Evolutionary conservation across 805 yeast genomes (phyloP), one percentile per base, ranked within the genome.

Genomic region (Millerozyma acaciae): DNA sequence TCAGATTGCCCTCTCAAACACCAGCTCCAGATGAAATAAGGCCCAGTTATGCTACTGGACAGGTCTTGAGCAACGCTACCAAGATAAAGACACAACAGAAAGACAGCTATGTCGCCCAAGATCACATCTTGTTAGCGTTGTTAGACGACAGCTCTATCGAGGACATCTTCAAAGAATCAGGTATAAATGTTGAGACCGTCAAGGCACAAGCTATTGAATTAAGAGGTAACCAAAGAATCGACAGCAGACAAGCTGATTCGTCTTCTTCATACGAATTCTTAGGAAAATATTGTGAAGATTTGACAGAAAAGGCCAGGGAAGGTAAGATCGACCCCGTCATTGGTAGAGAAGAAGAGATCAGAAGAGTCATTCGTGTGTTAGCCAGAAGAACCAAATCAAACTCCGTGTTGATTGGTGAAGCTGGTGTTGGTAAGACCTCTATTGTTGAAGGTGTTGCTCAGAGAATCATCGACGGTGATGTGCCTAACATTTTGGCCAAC

Each of bases 391-490:
- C 95, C 26, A 93, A 93, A 64, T 89, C 97, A 5, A 93, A 93
- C 56, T 96, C 97, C 10, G 93, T 95, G 50, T 66, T 93, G 39
- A 88, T 93, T 51, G 98, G 98, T 72, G 98, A 93, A 53, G 96
- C 98, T 26, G 98, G 98, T 78, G 97, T 93, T 34, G 98, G 98
- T 73, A 93, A 93, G 67, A 93, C 98, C 23, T 85, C 95, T 19
- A 90, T 93, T 49, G 96, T 93, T 33, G 98, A 93, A 66, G 98
- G 97, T 51, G 97, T 93, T 36, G 97, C 98, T 8, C 97, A 90
- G 63, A 76, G 98, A 65, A 87, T 93, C 43, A 79, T 93, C 39
- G 97, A 93, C 53, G 85, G 85, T 43, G 98, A 93, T 61, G 96
- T 93, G 10, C 98, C 98, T 26, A 75, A 79, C 16, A 86, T 90